Conservation (phyloP, 2,329 filamentous ascomycete genomes). For the Aspergillus fischeri region DNA sequence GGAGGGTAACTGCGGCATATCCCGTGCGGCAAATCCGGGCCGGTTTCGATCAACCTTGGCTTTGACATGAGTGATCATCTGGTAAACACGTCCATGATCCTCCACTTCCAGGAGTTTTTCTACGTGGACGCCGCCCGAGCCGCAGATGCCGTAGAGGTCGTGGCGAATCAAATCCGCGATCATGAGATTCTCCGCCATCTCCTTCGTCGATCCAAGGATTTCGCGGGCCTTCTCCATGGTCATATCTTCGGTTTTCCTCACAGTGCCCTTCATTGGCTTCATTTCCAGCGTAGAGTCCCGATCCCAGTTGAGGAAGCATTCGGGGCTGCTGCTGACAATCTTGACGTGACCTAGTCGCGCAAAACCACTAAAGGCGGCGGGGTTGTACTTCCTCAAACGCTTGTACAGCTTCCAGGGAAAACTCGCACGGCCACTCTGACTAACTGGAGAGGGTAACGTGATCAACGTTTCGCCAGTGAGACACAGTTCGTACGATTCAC, state of each 20-base stretch:
- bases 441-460: constrained; percentile 31
- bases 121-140: constrained; percentile 67
- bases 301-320: constrained; percentile 76
- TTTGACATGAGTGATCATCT: constrained; percentile 85
- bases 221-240: constrained; percentile 68
- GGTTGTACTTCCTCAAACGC: constrained; percentile 65
- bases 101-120: constrained; percentile 79
- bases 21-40: constrained; percentile 28
- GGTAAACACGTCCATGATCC: constrained; percentile 85
- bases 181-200: constrained; percentile 95
- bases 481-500: constrained; percentile 82
- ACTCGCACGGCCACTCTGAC: constrained; percentile 21
- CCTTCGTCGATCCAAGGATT: constrained; percentile 76
- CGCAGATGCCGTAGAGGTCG: constrained; percentile 81
- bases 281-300: constrained; percentile 52
- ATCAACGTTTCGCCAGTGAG: constrained; percentile 72
- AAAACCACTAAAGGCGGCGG: constrained; percentile 81
- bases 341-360: constrained; percentile 66
- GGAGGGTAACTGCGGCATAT: constrained; percentile 27
- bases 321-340: constrained; percentile 78
- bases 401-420: constrained; percentile 69
- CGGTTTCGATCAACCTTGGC: constrained; percentile 45
- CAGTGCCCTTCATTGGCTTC: constrained; percentile 94
- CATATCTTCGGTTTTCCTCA: constrained; percentile 67
- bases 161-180: constrained; percentile 96